phyloP scores from a whole-genome alignment of 148 eudicot genomes.

The Amaranthus hypochondriacus region DNA sequence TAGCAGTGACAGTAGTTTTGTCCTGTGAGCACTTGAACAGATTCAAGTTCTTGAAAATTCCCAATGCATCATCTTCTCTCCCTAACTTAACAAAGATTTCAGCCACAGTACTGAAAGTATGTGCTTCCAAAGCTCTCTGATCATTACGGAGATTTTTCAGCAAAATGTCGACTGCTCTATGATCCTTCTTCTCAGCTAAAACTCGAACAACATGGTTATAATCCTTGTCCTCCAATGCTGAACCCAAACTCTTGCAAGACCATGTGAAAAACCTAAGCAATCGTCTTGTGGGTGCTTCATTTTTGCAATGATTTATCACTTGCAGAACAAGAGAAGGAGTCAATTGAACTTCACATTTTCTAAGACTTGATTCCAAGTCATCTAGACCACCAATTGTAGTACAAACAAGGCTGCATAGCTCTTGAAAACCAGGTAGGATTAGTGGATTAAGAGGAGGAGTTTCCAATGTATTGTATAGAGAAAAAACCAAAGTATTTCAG shows the following conservation, averaged over 20 bases:
- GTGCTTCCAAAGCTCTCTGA: constrained; percentile 41
- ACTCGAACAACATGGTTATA: constrained; percentile 46
- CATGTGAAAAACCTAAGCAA: constrained; percentile 59
- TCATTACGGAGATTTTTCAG: constrained; percentile 43
- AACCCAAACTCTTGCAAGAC: constrained; percentile 43
- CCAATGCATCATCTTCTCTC: constrained; percentile 58
- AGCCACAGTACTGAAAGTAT: constrained; percentile 43
- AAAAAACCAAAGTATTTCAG: constrained; percentile 12
- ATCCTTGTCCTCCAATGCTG: constrained; percentile 34
- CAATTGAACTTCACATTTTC: constrained; percentile 21
- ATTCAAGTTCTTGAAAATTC: constrained; percentile 54
- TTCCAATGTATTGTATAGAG: constrained; percentile 24
- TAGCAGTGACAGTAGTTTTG: constrained; percentile 37
- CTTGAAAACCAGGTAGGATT: constrained; percentile 20
- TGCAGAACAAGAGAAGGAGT: constrained; percentile 41
- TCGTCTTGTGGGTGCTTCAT: constrained; percentile 43
- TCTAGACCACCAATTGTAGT: constrained; percentile 45
- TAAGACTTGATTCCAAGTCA: constrained; percentile 49
- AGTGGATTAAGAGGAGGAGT: background rate
- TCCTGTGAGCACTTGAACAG: constrained; percentile 52
- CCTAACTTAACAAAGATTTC: constrained; percentile 47
- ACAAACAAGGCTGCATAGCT: constrained; percentile 43
- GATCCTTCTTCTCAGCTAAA: constrained; percentile 50
- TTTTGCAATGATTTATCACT: constrained; percentile 49
- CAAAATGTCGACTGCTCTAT: constrained; percentile 47